Percentiles rank a stretch among this genome's conserved stretches.
Evolutionary conservation across 2,329 filamentous ascomycete species (phyloP).

Genomic region (Penicillium frequentans): DNA sequence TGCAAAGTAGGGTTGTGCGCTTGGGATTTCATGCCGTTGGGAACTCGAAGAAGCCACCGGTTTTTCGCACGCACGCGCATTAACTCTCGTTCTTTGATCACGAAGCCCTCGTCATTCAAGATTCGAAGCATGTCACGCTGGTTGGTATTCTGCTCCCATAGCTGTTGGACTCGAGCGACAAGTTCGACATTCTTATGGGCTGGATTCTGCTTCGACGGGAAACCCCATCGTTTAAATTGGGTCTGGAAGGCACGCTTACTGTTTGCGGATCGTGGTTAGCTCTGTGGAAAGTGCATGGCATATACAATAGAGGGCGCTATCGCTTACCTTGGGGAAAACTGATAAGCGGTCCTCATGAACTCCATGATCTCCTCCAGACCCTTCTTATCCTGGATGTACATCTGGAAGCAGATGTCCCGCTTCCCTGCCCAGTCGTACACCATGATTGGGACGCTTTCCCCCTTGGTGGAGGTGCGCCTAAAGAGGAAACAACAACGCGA

Average conservation of each 20-base stretch:
- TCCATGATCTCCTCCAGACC: constrained; percentile 73
- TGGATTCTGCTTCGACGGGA: constrained; percentile 71
- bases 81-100: constrained; percentile 70
- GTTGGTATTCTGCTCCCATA: constrained; percentile 73
- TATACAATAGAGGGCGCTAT: not conserved
- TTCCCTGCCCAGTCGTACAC: constrained; percentile 69
- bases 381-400: constrained; percentile 76
- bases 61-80: constrained; percentile 69
- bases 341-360: constrained; percentile 63
- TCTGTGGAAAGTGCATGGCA: not conserved
- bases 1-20: constrained; percentile 25
- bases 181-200: constrained; percentile 69
- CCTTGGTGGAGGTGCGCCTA: constrained; percentile 26
- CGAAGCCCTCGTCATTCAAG: constrained; percentile 70
- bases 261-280: not conserved
- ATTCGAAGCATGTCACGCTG: constrained; percentile 73
- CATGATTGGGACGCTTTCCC: constrained; percentile 33
- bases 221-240: constrained; percentile 76
- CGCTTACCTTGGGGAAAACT: constrained; percentile 69
- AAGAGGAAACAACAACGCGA: not conserved
- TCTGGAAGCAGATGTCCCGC: constrained; percentile 63
- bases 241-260: constrained; percentile 74
- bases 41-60: constrained; percentile 64
- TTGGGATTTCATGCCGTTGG: constrained; percentile 57
- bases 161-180: constrained; percentile 68